Conservation (phyloP, 768 basidiomycete species). For the Phaeotremella fagi region DNA sequence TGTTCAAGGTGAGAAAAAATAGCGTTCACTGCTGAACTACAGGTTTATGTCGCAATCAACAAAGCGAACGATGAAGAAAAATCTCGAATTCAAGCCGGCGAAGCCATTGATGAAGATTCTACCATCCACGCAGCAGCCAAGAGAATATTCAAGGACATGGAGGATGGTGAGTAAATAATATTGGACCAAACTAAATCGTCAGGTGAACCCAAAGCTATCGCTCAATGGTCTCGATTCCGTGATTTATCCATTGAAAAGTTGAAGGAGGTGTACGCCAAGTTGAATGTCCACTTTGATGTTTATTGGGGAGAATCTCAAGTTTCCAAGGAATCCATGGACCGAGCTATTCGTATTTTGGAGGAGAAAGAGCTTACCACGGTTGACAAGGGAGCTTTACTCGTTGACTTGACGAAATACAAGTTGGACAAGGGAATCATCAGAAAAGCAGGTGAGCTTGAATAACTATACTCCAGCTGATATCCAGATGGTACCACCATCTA, state of each 20-base stretch:
- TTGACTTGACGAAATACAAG: conserved; percentile 85
- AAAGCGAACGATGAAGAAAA: conserved; percentile 55
- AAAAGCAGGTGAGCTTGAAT: conserved; percentile 55
- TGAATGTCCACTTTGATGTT: conserved; percentile 87
- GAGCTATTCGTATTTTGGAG: conserved; percentile 64
- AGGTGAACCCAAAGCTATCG: conserved; percentile 72
- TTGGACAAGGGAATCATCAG: conserved; percentile 83
- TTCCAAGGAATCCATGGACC: conserved; percentile 65
- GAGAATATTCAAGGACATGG: conserved; percentile 86
- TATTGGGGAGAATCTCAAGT: conserved; percentile 74
- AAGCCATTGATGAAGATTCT: conserved; percentile 32
- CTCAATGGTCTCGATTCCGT: conserved; percentile 89
- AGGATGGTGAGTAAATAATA: conserved; percentile 57
- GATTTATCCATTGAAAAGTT: conserved; percentile 86
- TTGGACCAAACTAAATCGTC: not conserved
- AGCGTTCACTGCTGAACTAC: too few species aligned
- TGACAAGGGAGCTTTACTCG: conserved; percentile 71
- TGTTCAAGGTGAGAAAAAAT: conserved; percentile 60
- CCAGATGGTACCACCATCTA: conserved; percentile 93
- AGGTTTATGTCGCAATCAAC: conserved; percentile 87
- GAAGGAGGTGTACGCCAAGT: conserved; percentile 73
- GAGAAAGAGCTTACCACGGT: conserved; percentile 54
- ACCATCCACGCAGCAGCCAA: conserved; percentile 35
- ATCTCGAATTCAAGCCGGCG: conserved; percentile 25
- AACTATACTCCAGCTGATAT: not conserved